Percentiles rank a stretch among this genome's conserved stretches.
Evolutionary conservation across 106 monocot species (phyloP).

Genomic region (Dendrobium officinale): DNA sequence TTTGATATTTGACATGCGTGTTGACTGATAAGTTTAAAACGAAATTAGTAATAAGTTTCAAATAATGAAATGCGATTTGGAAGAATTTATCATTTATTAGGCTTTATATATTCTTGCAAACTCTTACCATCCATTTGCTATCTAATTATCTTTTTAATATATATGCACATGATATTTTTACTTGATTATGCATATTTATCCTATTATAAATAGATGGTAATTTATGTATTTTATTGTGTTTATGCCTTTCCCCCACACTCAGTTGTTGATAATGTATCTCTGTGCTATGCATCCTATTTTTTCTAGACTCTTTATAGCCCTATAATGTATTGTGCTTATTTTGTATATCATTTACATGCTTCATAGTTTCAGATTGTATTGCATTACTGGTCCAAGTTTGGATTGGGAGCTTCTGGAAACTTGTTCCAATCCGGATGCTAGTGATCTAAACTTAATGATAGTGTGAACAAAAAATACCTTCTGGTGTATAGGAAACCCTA

Average conservation of each 20-base stretch:
- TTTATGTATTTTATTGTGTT: neutral
- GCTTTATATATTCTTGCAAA: neutral
- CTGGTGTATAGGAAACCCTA: no score
- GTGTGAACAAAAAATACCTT: no score
- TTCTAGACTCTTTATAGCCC: no score
- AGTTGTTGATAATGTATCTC: no score
- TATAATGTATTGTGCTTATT: neutral
- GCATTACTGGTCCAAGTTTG: no score
- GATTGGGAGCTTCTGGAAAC: no score
- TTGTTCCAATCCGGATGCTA: no score
- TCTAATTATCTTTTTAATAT: neutral
- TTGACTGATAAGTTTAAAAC: neutral
- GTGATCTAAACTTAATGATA: no score
- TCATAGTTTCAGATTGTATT: neutral
- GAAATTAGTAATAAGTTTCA: neutral
- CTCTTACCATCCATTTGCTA: neutral
- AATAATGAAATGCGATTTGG: neutral
- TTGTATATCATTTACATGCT: neutral
- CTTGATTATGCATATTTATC: neutral
- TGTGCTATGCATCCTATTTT: no score
- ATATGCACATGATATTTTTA: neutral
- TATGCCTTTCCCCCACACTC: no score
- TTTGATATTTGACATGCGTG: neutral
- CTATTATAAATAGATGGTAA: neutral
- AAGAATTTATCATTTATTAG: neutral